Evolutionary conservation across 768 basidiomycete genomes (phyloP).

Genomic region (Agrocybe chaxingu): DNA sequence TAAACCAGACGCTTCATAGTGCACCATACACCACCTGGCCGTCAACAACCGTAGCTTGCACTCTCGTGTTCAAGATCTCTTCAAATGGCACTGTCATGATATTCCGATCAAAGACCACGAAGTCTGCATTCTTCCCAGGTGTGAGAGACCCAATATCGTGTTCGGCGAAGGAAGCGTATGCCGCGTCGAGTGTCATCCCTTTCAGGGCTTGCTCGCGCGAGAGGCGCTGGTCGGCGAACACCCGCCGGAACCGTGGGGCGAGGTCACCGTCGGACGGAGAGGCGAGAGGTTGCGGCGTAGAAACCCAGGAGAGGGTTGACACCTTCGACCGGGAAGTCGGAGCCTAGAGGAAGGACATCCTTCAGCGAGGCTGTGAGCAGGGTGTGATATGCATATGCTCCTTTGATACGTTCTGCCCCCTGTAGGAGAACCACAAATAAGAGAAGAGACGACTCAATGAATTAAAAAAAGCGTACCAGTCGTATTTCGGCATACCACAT

Average conservation of each 20-base stretch:
- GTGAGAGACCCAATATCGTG: constrained; percentile 66
- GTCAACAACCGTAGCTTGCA: constrained; percentile 72
- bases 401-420: constrained; percentile 80
- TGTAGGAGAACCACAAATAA: constrained; percentile 20
- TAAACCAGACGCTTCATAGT: constrained; percentile 7
- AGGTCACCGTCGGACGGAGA: constrained; percentile 61
- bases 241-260: constrained; percentile 79
- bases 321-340: constrained; percentile 92
- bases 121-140: constrained; percentile 83
- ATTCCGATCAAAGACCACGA: constrained; percentile 77
- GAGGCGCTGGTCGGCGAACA: constrained; percentile 78
- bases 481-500: constrained; percentile 91
- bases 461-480: constrained; percentile 41
- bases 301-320: constrained; percentile 89
- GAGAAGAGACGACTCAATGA: not conserved
- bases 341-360: constrained; percentile 75
- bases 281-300: constrained; percentile 81
- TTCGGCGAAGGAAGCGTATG: constrained; percentile 84
- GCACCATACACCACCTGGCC: constrained; percentile 64
- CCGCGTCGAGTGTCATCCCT: constrained; percentile 88
- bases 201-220: constrained; percentile 80
- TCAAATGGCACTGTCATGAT: constrained; percentile 62
- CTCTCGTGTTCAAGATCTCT: constrained; percentile 66
- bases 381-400: constrained; percentile 87
- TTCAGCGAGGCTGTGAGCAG: constrained; percentile 52